phyloP scores from a whole-genome alignment of 371 early-diverging fungal species.

The Mucor saturninus region DNA sequence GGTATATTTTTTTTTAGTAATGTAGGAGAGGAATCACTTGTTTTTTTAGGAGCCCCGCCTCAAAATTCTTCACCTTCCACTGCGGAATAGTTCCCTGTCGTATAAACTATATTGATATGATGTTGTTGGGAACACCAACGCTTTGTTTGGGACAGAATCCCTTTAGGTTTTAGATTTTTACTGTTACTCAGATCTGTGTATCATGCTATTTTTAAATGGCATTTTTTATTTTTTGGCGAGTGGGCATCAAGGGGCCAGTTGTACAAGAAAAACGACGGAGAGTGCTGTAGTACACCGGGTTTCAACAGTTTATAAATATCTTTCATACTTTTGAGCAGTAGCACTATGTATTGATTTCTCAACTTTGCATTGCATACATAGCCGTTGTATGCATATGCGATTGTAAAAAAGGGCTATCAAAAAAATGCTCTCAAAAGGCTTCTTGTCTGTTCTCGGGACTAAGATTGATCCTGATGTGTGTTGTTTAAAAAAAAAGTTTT shows the following conservation, averaged over 20 bases:
- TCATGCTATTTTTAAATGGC: not conserved
- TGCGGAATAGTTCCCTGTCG: no score
- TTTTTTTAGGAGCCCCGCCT: no score
- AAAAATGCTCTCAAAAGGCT: not conserved
- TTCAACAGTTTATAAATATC: not conserved
- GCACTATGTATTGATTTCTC: conserved; percentile 9
- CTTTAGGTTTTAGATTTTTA: no score
- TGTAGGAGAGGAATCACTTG: no score
- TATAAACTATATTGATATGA: no score
- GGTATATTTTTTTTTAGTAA: no score
- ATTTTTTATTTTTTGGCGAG: conserved; percentile 9
- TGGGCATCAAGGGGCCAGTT: conserved; percentile 22
- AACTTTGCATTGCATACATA: conserved; percentile 13
- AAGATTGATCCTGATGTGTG: not conserved
- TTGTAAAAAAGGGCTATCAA: not conserved
- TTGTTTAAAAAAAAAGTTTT: conserved; percentile 1
- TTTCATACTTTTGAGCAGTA: not conserved
- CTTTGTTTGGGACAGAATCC: no score
- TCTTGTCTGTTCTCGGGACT: conserved; percentile 1
- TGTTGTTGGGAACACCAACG: no score
- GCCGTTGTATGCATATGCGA: not conserved
- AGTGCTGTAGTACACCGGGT: not conserved
- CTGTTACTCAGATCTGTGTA: conserved; percentile 16
- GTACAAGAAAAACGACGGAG: conserved; percentile 8
- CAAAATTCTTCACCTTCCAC: no score